Conservation (phyloP, 306 rosid genomes). For the Vigna trinervia region DNA sequence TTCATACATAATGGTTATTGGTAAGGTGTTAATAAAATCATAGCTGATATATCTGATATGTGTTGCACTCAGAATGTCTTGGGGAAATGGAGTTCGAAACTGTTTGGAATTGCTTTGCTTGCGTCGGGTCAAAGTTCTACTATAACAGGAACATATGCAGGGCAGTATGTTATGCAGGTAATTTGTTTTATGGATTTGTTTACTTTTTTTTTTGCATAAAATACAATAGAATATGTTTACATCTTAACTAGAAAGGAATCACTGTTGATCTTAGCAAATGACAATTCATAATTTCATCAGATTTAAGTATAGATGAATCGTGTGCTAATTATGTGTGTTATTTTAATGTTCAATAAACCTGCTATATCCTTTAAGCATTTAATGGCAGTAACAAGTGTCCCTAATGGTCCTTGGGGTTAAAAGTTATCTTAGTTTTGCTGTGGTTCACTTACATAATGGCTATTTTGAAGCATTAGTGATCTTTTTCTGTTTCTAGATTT, state of each 20-base stretch:
- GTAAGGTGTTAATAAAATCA: slow-evolving; percentile 7
- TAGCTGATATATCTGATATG: slow-evolving; percentile 25
- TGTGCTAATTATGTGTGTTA: slow-evolving; percentile 16
- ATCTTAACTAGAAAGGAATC: background rate
- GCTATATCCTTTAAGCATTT: slow-evolving; percentile 30
- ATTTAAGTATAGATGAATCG: slow-evolving; percentile 20
- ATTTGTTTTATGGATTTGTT: slow-evolving; percentile 19
- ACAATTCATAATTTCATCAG: slow-evolving; percentile 17
- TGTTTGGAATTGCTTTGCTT: slow-evolving; percentile 90
- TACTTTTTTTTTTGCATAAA: background rate
- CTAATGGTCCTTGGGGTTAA: slow-evolving; percentile 17
- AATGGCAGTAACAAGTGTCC: background rate
- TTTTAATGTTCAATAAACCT: slow-evolving; percentile 21
- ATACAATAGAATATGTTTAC: background rate
- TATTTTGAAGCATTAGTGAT: slow-evolving; percentile 22
- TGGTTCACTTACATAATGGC: slow-evolving; percentile 4
- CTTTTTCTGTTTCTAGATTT: slow-evolving; percentile 16
- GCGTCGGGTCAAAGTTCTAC: slow-evolving; percentile 99
- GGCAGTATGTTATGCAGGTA: slow-evolving; percentile 99
- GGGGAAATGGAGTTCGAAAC: slow-evolving; percentile 96
- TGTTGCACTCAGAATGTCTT: slow-evolving; percentile 73
- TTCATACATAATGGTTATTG: slow-evolving; percentile 16
- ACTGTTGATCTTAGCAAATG: slow-evolving; percentile 8
- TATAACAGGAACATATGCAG: slow-evolving; percentile 98
- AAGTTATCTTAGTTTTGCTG: background rate